Percentiles rank a stretch among this genome's conserved stretches.
These are phyloP conservation scores for Mortierella sp. DNA, from an alignment of 371 early-diverging fungal genomes.

Conservation along the genomic window DNA sequence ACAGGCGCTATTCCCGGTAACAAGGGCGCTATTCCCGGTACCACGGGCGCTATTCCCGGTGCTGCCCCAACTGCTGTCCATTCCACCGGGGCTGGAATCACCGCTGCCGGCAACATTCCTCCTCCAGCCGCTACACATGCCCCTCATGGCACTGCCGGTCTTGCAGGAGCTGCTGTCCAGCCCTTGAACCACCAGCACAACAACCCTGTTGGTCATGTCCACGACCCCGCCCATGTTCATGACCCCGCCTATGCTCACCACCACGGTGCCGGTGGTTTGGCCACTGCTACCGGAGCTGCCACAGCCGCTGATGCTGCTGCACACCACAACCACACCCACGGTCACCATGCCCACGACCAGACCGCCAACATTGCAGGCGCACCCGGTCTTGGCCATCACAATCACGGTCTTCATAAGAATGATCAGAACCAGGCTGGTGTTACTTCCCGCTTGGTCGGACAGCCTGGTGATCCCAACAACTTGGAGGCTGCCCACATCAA, in stretches of 20 bases:
- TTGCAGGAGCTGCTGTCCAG: not conserved
- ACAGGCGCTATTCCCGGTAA: not conserved
- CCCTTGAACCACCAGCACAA: not conserved
- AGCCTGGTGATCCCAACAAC: conserved; percentile 17
- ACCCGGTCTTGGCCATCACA: not conserved
- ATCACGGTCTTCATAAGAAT: conserved; percentile 19
- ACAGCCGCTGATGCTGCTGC: not conserved
- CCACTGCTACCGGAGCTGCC: not conserved
- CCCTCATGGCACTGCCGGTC: not conserved
- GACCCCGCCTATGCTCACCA: not conserved
- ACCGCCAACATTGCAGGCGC: not conserved
- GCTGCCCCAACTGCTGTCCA: not conserved
- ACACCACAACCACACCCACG: not conserved
- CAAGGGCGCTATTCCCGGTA: not conserved
- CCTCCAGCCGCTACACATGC: not conserved
- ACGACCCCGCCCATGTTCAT: not conserved
- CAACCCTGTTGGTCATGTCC: not conserved
- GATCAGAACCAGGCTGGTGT: conserved; percentile 13
- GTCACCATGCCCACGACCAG: not conserved
- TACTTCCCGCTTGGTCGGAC: conserved; percentile 20
- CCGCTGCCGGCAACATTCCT: not conserved
- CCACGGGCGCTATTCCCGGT: not conserved
- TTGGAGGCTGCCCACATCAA: not conserved
- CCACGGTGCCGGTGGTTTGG: not conserved
- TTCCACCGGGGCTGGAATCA: conserved; percentile 2